A percentile compares a stretch with the other conserved stretches of the same genome.
Conservation (phyloP, 495 filamentous ascomycete species). For the Lichenothelia convexa region DNA sequence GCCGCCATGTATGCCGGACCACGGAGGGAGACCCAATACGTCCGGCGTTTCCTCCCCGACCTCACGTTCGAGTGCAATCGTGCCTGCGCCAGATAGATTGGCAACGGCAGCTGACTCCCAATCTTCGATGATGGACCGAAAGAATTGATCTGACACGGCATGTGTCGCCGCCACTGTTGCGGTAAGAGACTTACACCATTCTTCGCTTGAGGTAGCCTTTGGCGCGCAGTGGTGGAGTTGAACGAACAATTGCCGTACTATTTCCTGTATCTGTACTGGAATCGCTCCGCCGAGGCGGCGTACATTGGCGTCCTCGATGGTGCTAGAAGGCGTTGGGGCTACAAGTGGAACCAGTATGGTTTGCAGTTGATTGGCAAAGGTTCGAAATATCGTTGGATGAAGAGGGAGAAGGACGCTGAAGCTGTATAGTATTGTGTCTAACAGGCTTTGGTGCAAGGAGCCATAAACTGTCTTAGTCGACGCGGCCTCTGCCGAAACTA, state of each 20-base stretch:
- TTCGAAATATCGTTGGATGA: constrained; percentile 63
- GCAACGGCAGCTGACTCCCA: constrained; percentile 43
- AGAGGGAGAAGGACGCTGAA: constrained; percentile 51
- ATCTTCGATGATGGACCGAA: constrained; percentile 57
- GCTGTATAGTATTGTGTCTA: constrained; percentile 43
- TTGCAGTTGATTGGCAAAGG: constrained; percentile 49
- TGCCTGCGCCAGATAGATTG: constrained; percentile 7
- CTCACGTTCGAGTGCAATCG: constrained; percentile 16
- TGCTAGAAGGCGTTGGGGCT: constrained; percentile 31
- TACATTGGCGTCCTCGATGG: constrained; percentile 1
- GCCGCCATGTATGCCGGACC: constrained; percentile 56
- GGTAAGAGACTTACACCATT: constrained; percentile 51
- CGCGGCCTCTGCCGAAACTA: constrained; percentile 28
- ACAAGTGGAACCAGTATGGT: constrained; percentile 35
- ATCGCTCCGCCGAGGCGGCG: constrained; percentile 16
- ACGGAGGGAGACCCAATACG: constrained; percentile 38
- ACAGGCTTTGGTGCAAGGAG: constrained; percentile 19
- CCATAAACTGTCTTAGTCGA: constrained; percentile 5
- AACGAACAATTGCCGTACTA: constrained; percentile 41
- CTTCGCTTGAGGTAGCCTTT: constrained; percentile 50
- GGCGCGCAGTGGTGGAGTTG: constrained; percentile 56
- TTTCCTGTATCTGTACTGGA: constrained; percentile 29
- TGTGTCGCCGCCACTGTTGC: constrained; percentile 42
- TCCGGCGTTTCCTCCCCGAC: constrained; percentile 23
- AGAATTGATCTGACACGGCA: constrained; percentile 49